Evolutionary conservation across 768 basidiomycete species (phyloP).

Genomic region (Mycena epipterygia): DNA sequence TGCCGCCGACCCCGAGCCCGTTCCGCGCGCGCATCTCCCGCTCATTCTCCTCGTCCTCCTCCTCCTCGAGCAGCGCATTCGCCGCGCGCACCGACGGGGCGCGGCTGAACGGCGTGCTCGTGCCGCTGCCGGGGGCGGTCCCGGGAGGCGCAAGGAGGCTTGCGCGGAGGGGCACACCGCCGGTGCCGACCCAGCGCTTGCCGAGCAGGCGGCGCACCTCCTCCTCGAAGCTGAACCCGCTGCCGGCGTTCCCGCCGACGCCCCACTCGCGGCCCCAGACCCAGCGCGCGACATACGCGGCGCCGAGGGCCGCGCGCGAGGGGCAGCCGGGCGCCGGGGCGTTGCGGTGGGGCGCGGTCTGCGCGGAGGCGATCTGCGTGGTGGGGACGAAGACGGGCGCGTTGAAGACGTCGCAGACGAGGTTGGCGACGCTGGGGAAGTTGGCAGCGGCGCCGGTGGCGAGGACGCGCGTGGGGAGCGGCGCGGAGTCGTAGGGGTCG

Average conservation of each 20-base stretch:
- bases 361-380: constrained; percentile 84
- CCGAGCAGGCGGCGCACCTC: constrained; percentile 79
- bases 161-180: constrained; percentile 71
- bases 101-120: constrained; percentile 77
- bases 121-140: constrained; percentile 60
- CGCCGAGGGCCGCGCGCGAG: constrained; percentile 77
- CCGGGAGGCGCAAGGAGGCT: constrained; percentile 62
- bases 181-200: constrained; percentile 80
- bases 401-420: constrained; percentile 88
- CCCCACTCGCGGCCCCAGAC: constrained; percentile 82
- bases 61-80: constrained; percentile 76
- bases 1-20: constrained; percentile 36
- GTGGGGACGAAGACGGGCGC: constrained; percentile 82
- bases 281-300: constrained; percentile 88
- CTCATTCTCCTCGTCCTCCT: constrained; percentile 78
- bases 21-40: constrained; percentile 19
- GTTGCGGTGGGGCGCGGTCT: constrained; percentile 78
- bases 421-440: constrained; percentile 85
- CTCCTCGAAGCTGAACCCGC: constrained; percentile 73
- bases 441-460: constrained; percentile 86
- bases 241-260: constrained; percentile 44
- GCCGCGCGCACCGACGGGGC: constrained; percentile 64
- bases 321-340: constrained; percentile 80
- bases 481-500: constrained; percentile 81
- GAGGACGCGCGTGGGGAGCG: constrained; percentile 76